phyloP scores from a whole-genome alignment of 257 asterid genomes.

The Phtheirospermum japonicum region DNA sequence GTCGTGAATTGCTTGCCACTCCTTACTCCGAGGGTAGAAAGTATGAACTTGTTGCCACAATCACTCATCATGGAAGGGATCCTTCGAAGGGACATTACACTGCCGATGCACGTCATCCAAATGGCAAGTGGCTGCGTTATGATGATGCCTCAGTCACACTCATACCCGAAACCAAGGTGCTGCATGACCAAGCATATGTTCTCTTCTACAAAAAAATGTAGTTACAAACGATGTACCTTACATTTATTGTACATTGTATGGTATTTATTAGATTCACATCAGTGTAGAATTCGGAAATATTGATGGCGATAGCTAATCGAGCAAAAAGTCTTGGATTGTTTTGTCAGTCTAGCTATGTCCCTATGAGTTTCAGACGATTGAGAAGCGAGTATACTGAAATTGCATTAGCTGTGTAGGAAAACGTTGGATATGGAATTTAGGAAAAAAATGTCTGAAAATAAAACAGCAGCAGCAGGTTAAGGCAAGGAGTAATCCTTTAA shows the following conservation, averaged over 20 bases:
- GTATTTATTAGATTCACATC: constrained; percentile 7
- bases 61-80: constrained; percentile 79
- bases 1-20: constrained; percentile 65
- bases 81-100: constrained; percentile 83
- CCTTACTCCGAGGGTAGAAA: constrained; percentile 55
- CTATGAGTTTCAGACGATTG: constrained; percentile 11
- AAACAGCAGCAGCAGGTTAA: no score
- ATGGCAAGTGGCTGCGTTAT: constrained; percentile 73
- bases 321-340: constrained; percentile 13
- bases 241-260: constrained; percentile 40
- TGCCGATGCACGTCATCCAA: constrained; percentile 76
- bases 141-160: constrained; percentile 65
- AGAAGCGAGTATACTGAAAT: constrained; percentile 1
- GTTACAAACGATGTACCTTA: constrained; percentile 30
- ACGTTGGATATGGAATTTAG: constrained; percentile 1
- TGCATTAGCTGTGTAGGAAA: neutral
- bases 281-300: constrained; percentile 27
- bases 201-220: constrained; percentile 70
- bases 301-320: no score
- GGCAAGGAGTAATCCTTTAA: no score
- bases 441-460: no score
- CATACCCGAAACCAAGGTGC: constrained; percentile 57
- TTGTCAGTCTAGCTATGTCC: constrained; percentile 11
- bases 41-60: constrained; percentile 73
- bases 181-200: constrained; percentile 69